Conservation (phyloP, 345 rosid genomes). For the Moricandia arvensis region DNA sequence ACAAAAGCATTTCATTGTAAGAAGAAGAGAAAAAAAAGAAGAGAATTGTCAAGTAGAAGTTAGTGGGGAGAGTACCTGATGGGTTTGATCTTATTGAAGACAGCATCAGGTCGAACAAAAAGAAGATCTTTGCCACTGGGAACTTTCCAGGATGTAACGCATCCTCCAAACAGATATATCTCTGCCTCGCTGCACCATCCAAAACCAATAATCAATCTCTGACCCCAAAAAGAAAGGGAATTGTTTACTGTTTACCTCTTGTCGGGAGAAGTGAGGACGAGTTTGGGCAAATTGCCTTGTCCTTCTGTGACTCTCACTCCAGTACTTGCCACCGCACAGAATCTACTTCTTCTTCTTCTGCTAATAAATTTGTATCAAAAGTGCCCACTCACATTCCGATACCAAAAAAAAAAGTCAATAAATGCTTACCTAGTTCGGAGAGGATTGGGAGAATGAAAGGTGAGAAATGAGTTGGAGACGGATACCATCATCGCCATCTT, state of each 20-base stretch:
- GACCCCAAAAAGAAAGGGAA: background rate
- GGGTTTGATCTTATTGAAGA: constrained; percentile 85
- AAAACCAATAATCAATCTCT: background rate
- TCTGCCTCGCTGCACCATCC: constrained; percentile 77
- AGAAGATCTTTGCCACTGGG: constrained; percentile 75
- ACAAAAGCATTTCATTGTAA: background rate
- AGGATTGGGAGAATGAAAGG: constrained; percentile 35
- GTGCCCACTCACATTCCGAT: background rate
- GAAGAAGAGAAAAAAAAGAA: background rate
- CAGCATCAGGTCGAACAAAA: constrained; percentile 95
- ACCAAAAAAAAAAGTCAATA: background rate
- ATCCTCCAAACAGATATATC: constrained; percentile 84
- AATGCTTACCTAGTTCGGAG: constrained; percentile 52
- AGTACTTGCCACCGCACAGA: constrained; percentile 52
- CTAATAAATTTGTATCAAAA: no score
- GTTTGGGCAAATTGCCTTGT: constrained; percentile 80
- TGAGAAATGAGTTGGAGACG: constrained; percentile 44
- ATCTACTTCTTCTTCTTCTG: constrained; percentile 39
- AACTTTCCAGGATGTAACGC: constrained; percentile 87
- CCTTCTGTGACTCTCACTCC: constrained; percentile 79
- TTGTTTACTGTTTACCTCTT: constrained; percentile 76
- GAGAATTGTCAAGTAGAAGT: background rate
- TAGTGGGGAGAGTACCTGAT: constrained; percentile 50
- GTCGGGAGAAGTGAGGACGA: constrained; percentile 69
- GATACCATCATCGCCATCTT: constrained; percentile 65